Evolutionary conservation across 2,329 filamentous ascomycete genomes (phyloP), one percentile per base, ranked within the genome.

Genomic region (Paecilomyces formosus): DNA sequence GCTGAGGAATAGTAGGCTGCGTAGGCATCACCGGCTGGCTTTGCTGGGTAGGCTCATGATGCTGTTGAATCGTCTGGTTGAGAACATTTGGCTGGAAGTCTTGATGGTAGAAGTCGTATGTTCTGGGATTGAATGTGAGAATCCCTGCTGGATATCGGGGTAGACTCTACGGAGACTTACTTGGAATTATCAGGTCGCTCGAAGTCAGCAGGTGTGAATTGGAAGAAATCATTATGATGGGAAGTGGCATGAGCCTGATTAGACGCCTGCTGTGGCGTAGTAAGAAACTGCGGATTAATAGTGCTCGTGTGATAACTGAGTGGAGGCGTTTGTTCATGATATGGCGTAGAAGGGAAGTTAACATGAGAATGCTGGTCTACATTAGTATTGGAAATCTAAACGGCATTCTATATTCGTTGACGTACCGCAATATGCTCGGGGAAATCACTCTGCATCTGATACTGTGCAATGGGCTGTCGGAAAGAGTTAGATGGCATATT

Each of bases 271-370:
- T 67, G 66, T 4, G 66, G 39, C 8, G 69, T 59, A 26, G 69
- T 70, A 5, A 76, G 66, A 45, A 72, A 76, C 31, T 74, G 73
- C 0, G 74, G 74, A 54, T 77, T 71, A 53, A 77, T 76, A 3
- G 74, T 76, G 39, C 39, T 31, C 68, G 70, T 57, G 3, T 73
- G 69, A 51, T 67, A 69, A 13, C 61, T 57, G 15, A 69, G 60
- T 52, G 58, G 61, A 3, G 61, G 59, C 18, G 64, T 60, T 24
- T 61, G 58, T 12, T 66, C 63, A 12, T 66, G 26, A 55, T 70
- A 76, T 26, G 70, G 67, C 54, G 67, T 67, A 3, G 66, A 59
- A 45, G 39, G n/a, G 45, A 74, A 70, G 55, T 69, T 65, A 24
- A 74, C 66, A 11, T 66, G 64, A 39, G 65, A 58, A 54, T 66